phyloP scores from a whole-genome alignment of 179 eudicot species.

The Vitellaria paradoxa region DNA sequence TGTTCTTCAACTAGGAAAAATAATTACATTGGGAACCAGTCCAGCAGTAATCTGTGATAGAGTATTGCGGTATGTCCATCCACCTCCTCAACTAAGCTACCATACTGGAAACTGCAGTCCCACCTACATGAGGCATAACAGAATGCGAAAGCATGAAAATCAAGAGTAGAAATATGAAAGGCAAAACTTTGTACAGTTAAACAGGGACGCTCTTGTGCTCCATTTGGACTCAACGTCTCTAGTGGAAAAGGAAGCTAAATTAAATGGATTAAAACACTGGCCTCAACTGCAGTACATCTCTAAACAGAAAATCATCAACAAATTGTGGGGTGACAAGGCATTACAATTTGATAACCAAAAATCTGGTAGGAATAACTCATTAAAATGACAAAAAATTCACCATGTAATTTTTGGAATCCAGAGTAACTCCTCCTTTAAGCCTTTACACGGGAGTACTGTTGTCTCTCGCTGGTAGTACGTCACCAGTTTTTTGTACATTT shows the following conservation, averaged over 20 bases:
- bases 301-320: background rate
- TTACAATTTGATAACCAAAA: too few species aligned
- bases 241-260: background rate
- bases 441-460: too few species aligned
- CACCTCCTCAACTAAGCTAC: conserved; percentile 98
- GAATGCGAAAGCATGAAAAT: background rate
- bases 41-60: conserved; percentile 88
- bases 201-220: background rate
- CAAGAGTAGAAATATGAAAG: background rate
- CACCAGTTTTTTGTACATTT: too few species aligned
- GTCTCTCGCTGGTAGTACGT: too few species aligned
- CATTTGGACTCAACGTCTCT: background rate
- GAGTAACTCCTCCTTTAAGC: too few species aligned
- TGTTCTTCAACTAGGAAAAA: conserved; percentile 16
- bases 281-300: background rate
- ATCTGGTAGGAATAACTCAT: too few species aligned
- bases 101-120: conserved; percentile 95
- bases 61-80: conserved; percentile 99
- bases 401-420: too few species aligned
- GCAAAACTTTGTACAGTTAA: background rate
- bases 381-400: too few species aligned
- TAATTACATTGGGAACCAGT: conserved; percentile 93
- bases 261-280: background rate
- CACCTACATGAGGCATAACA: conserved; percentile 54
- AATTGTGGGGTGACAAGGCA: too few species aligned